phyloP scores from a whole-genome alignment of 805 yeast species.

The Candida xyloterini region DNA sequence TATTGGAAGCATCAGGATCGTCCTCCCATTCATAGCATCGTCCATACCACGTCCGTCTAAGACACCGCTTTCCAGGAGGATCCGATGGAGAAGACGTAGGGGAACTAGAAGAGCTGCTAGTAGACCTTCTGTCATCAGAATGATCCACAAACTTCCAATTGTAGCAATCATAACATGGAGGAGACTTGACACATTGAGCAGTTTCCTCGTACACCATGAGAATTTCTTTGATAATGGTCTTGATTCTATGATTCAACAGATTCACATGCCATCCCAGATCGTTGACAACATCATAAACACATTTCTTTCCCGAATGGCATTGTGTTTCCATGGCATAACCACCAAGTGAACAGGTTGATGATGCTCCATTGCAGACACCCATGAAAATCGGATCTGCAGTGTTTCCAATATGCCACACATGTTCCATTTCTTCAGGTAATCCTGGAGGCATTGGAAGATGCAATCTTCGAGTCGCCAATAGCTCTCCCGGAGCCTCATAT shows the following conservation, averaged over 20 bases:
- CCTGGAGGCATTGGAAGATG: constrained; percentile 96
- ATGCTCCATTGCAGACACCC: constrained; percentile 96
- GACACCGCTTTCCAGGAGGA: constrained; percentile 42
- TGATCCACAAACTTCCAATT: constrained; percentile 77
- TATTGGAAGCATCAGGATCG: constrained; percentile 20
- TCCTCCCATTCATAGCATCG: constrained; percentile 36
- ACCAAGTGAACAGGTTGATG: constrained; percentile 81
- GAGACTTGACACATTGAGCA: constrained; percentile 68
- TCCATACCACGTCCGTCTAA: constrained; percentile 67
- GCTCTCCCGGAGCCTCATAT: constrained; percentile 92
- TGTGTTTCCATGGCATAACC: constrained; percentile 97
- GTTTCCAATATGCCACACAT: constrained; percentile 93
- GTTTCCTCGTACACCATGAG: constrained; percentile 70
- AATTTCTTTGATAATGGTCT: constrained; percentile 82
- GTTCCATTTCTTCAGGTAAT: constrained; percentile 68
- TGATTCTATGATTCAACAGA: constrained; percentile 83
- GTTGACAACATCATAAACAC: constrained; percentile 84
- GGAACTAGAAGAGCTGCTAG: constrained; percentile 28
- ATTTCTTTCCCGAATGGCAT: constrained; percentile 87
- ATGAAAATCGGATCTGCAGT: constrained; percentile 95
- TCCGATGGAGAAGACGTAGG: constrained; percentile 27
- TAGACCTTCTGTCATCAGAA: constrained; percentile 31
- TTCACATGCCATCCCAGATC: constrained; percentile 92
- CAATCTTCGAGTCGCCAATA: constrained; percentile 74
- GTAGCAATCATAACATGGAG: constrained; percentile 87